Percentiles rank a stretch among this genome's conserved stretches.
phyloP scores from a whole-genome alignment of 2,329 filamentous ascomycete species.

The Colletotrichum gloeosporioides region DNA sequence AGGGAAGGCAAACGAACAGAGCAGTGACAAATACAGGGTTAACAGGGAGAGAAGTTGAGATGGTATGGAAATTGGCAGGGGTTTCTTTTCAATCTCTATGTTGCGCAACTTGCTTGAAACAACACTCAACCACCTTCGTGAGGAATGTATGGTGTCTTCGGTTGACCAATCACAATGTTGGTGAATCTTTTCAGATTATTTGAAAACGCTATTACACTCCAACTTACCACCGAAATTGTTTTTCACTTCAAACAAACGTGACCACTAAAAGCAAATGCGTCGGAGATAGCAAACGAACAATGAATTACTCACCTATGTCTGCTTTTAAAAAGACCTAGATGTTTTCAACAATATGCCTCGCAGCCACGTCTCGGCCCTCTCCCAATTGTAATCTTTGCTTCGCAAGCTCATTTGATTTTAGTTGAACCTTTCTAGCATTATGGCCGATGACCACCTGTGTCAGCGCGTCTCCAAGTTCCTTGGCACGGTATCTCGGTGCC shows the following conservation, averaged over 20 bases:
- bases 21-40: not conserved
- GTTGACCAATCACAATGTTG: not conserved
- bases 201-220: not conserved
- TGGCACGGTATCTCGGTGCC: not conserved
- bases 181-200: not conserved
- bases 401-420: not conserved
- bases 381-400: slow-evolving; percentile 17
- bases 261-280: not conserved
- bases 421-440: not conserved
- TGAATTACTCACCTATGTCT: not conserved
- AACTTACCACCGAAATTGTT: not conserved
- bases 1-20: not conserved
- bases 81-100: not conserved
- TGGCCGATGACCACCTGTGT: not conserved
- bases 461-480: not conserved
- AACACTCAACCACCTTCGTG: not conserved
- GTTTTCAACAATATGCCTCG: not conserved
- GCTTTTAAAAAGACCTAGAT: not conserved
- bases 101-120: not conserved
- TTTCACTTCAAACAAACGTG: not conserved
- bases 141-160: not conserved
- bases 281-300: not conserved
- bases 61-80: not conserved
- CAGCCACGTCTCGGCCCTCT: not conserved
- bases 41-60: not conserved